These are phyloP conservation scores for Trichoderma afroharzianum DNA, from an alignment of 2,329 filamentous ascomycete species.

Conservation along the genomic window DNA sequence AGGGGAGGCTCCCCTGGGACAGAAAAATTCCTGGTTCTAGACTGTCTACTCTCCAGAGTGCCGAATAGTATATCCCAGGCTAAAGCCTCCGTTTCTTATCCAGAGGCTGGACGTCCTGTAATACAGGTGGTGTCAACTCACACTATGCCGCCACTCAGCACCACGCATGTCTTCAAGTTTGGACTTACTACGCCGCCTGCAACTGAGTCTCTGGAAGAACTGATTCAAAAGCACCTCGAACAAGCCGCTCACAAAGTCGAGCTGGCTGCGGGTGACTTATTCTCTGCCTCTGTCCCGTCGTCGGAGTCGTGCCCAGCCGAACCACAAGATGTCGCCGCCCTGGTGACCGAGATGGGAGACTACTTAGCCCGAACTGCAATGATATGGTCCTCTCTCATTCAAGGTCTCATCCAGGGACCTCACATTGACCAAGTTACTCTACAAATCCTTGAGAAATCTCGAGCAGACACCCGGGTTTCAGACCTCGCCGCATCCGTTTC, in stretches of 20 bases:
- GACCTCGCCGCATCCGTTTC: constrained; percentile 29
- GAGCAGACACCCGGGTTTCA: constrained; percentile 24
- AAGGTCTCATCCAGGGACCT: constrained; percentile 31
- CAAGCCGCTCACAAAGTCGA: constrained; percentile 25
- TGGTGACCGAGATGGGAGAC: constrained; percentile 35
- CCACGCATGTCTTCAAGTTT: constrained; percentile 14
- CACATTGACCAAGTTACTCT: constrained; percentile 30
- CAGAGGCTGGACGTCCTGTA: neutral
- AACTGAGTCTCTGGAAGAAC: constrained; percentile 23
- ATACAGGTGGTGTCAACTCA: neutral
- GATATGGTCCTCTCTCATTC: constrained; percentile 33
- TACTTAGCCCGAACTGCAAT: constrained; percentile 34
- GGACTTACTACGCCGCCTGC: constrained; percentile 11
- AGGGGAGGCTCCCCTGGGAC: neutral
- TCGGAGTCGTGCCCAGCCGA: constrained; percentile 16
- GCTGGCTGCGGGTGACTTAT: constrained; percentile 16
- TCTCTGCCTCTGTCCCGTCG: neutral
- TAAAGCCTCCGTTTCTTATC: neutral
- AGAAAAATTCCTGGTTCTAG: neutral
- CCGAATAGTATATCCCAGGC: neutral
- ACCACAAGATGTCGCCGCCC: constrained; percentile 24
- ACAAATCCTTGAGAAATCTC: constrained; percentile 29
- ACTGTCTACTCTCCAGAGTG: neutral
- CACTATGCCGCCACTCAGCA: neutral
- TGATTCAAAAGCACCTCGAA: constrained; percentile 30